Evolutionary conservation across 2,329 filamentous ascomycete species (phyloP).

Genomic region (Trichoderma gracile): DNA sequence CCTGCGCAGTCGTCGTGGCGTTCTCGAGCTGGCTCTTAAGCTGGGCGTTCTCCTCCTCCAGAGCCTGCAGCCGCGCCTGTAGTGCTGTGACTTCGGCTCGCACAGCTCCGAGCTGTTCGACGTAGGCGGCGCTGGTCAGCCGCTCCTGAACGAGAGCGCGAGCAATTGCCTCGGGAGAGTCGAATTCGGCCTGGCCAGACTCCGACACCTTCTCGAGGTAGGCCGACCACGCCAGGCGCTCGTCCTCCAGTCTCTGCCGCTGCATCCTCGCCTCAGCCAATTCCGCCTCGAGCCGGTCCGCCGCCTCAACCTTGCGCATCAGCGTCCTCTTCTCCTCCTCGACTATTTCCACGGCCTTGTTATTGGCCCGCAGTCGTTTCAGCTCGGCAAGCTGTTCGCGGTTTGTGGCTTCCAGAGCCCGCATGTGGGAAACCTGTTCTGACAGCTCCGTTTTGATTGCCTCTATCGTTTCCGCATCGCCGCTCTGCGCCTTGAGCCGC

Average conservation of each 20-base stretch:
- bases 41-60: constrained; percentile 69
- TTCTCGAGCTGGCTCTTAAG: constrained; percentile 71
- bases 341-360: constrained; percentile 88
- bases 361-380: constrained; percentile 74
- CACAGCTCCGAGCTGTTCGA: constrained; percentile 76
- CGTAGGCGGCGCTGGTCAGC: constrained; percentile 73
- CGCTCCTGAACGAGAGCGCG: constrained; percentile 81
- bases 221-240: constrained; percentile 81
- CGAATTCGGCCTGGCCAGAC: constrained; percentile 69
- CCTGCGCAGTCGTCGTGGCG: constrained; percentile 28
- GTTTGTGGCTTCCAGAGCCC: constrained; percentile 76
- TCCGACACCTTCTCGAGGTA: constrained; percentile 72
- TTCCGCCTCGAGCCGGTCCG: constrained; percentile 73
- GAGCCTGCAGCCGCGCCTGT: constrained; percentile 68
- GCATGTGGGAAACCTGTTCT: constrained; percentile 90
- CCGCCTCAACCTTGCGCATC: constrained; percentile 72
- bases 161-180: constrained; percentile 84
- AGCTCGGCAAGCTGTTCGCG: constrained; percentile 78
- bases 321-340: constrained; percentile 91
- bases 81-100: constrained; percentile 77
- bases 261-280: constrained; percentile 79
- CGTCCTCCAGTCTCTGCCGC: constrained; percentile 83
- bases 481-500: constrained; percentile 79
- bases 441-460: constrained; percentile 86
- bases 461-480: constrained; percentile 79